A percentile compares a stretch with the other conserved stretches of the same genome.
phyloP scores from a whole-genome alignment of 192 early-diverging fungal species.

The Mortierella claussenii region DNA sequence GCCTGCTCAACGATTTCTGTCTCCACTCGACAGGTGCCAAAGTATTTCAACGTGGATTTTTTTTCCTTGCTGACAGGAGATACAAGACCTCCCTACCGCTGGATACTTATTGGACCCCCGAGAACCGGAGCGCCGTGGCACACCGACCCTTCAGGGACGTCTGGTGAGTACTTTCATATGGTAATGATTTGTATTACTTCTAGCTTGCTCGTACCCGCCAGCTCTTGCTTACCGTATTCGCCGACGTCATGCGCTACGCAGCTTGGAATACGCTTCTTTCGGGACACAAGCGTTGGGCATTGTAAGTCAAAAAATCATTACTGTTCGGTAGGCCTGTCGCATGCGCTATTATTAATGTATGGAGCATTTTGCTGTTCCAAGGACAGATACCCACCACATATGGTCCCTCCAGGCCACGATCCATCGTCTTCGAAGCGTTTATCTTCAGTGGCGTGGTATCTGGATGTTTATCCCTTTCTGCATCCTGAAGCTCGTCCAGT shows the following conservation, averaged over 20 bases:
- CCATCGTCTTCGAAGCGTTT: slow-evolving; percentile 26
- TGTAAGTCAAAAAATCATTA: slow-evolving; percentile 57
- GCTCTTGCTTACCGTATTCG: too few species aligned
- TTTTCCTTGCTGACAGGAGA: slow-evolving; percentile 37
- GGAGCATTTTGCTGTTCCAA: too few species aligned
- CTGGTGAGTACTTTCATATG: slow-evolving; percentile 22
- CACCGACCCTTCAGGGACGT: slow-evolving; percentile 55
- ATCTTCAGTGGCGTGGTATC: slow-evolving; percentile 57
- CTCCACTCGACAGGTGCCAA: slow-evolving; percentile 55
- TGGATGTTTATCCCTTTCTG: slow-evolving; percentile 59
- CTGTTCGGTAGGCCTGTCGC: too few species aligned
- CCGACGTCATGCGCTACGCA: too few species aligned
- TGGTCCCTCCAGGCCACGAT: slow-evolving; percentile 50
- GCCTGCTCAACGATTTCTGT: too few species aligned
- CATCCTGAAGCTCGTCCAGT: slow-evolving; percentile 43
- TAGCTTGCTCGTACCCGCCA: too few species aligned
- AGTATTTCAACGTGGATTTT: slow-evolving; percentile 55
- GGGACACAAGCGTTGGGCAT: slow-evolving; percentile 63
- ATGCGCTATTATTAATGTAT: too few species aligned
- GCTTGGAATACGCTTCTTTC: slow-evolving; percentile 60
- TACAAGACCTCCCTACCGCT: slow-evolving; percentile 53
- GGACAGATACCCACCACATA: slow-evolving; percentile 53
- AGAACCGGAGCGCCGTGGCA: slow-evolving; percentile 61
- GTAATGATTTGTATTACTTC: too few species aligned
- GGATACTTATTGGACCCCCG: slow-evolving; percentile 59